Conservation (phyloP, 176 grass and related monocot species). For the Musa schizocarpa region DNA sequence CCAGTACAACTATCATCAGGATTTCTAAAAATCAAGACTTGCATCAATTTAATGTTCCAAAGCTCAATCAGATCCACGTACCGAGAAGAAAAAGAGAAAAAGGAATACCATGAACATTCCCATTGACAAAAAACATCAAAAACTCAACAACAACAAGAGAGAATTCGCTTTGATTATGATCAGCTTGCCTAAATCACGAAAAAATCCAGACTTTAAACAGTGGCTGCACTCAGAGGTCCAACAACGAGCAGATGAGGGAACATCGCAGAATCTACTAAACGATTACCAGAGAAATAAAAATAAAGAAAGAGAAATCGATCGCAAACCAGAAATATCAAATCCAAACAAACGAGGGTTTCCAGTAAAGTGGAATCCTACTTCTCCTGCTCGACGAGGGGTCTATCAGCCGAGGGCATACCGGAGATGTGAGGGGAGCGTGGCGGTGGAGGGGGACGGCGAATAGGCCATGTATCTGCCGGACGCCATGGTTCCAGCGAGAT, state of each 20-base stretch:
- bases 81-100: background rate
- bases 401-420: too few species aligned
- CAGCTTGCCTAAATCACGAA: background rate
- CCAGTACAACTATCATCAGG: background rate
- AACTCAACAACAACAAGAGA: background rate
- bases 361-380: background rate
- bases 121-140: background rate
- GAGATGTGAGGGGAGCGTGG: too few species aligned
- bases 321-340: background rate
- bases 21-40: background rate
- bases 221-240: background rate
- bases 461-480: too few species aligned
- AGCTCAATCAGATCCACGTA: background rate
- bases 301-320: background rate
- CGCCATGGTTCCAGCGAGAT: too few species aligned
- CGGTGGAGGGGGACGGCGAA: too few species aligned
- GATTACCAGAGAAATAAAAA: background rate
- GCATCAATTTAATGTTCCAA: background rate
- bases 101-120: background rate
- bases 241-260: background rate
- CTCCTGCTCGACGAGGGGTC: too few species aligned
- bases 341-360: background rate
- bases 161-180: background rate
- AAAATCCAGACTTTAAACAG: background rate
- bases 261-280: background rate